Evolutionary conservation across 257 asterid genomes (phyloP), one percentile per base, ranked within the genome.

Genomic region (Galeopsis tetrahit): DNA sequence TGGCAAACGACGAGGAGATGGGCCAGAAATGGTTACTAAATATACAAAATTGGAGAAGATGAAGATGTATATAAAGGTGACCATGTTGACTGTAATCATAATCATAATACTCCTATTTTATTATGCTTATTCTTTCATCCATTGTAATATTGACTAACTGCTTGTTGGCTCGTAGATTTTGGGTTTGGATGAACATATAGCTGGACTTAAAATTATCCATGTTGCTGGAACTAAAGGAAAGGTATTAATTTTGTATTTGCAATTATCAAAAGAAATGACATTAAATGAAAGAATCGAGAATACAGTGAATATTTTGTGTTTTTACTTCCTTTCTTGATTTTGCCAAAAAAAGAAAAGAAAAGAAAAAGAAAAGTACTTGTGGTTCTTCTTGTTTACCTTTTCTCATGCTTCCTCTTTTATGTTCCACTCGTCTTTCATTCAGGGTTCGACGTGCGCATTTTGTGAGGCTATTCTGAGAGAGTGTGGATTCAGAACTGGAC

Each of bases 221-320:
- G 96, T 88, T 72, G 87, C 96, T 76, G 98, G 98, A 75, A 92
- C 96, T 60, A 92, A 92, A 86, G 98, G 98, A 80, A 92, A 92
- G 96, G 96, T 92, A 89, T 40, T 44, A 6, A 44, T 49, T 35
- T 61, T 60, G 31, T 69, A 42, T 17, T 17, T 56, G 31, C 79
- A 55, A 63, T 63, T 35, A 69, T 44, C 34, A 8, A 38, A 46
- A 52, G 21, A 52, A 17, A 34, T 10, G 43, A 9, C 14, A 33
- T 65, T 11, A 52, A 33, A 60, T 78, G 52, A 62, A 43, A 39
- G n/a, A 71, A 4, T 46, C 2, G 39, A 57, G 39, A 4, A 31
- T 17, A 13, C n/a, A 32, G 40, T 33, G 9, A 5, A 69, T 17
- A 44, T 65, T 28, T 28, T 14, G 53, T 53, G 63, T 38, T 52